phyloP scores from a whole-genome alignment of 139 green algal species.

The Auxenochlorella protothecoides region DNA sequence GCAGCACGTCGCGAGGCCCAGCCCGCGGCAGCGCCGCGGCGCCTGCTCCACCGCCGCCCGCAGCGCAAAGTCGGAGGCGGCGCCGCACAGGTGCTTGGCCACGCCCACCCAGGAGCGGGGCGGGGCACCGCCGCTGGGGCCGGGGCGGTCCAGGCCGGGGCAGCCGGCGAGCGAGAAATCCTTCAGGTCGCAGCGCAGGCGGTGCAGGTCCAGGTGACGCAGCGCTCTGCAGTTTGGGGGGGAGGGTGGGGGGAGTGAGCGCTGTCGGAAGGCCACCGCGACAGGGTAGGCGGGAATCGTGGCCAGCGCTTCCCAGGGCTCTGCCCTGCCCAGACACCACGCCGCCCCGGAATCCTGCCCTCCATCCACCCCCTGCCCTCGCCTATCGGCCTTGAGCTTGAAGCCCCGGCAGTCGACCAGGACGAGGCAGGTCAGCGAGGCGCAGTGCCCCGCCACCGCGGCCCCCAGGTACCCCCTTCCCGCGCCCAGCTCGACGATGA shows the following conservation, averaged over 20 bases:
- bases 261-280: not conserved
- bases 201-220: slow-evolving; percentile 24
- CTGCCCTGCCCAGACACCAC: not conserved
- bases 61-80: slow-evolving; percentile 65
- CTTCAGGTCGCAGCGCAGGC: slow-evolving; percentile 46
- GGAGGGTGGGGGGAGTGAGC: not conserved
- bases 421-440: slow-evolving; percentile 6
- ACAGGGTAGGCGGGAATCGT: not conserved
- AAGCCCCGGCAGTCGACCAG: slow-evolving; percentile 33
- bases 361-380: not conserved
- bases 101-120: slow-evolving; percentile 1
- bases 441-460: not conserved
- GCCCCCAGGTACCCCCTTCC: not conserved
- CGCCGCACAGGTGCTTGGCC: slow-evolving; percentile 75
- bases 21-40: slow-evolving; percentile 9
- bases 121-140: slow-evolving; percentile 3
- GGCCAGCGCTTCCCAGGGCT: not conserved
- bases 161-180: slow-evolving; percentile 32
- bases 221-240: slow-evolving; percentile 9
- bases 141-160: too few species aligned
- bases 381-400: slow-evolving; percentile 33
- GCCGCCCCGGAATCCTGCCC: too few species aligned
- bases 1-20: slow-evolving; percentile 69
- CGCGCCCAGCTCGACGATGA: not conserved
- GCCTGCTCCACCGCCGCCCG: slow-evolving; percentile 1